Evolutionary conservation across 495 filamentous ascomycete genomes (phyloP), one percentile per base, ranked within the genome.

Genomic region (Aspergillus diversus): DNA sequence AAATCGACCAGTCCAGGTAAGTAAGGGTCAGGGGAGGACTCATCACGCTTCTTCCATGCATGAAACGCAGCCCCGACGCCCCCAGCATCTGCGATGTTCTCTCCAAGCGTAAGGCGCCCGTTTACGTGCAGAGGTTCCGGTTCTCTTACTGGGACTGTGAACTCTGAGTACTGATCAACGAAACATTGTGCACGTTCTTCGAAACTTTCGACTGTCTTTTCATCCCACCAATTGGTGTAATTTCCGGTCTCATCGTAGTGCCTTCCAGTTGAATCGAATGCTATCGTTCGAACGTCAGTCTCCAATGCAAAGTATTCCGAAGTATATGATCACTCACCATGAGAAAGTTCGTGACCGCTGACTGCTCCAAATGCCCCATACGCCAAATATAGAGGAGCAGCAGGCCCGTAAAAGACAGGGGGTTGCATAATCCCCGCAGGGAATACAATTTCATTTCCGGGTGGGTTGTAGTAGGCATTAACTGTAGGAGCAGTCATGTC

Each of bases 1-100:
- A 91, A 92, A 47, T 75, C 61, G 33, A 85, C 79, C 16, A 92
- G 74, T 0, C 90, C 89, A 0, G 90, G 90, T 0, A 92, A 78
- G 43, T 79, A 68, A 63, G 81, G 70, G 60, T 87, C 85, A 4
- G 86, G 77, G n/a, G 76, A 78, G 4, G 75, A 68, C 27, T 75
- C 79, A 32, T 81, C 83, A 3, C 79, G 82, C 61, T 81, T 80
- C 70, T 86, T 84, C 90, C 90, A 92, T 1, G 89, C 87, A 9
- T 81, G 78, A 65, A 85, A 92, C 2, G 87, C 79, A 2, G 87
- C 87, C 33, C 80, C 77, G 17, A 93, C 66, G 6, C 90, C 90
- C 35, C 89, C 90, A 2, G 89, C 89, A 71, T 92, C 90, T 5
- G 89, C 88, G 55, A 92, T 89, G 67, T 92, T 92, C 77, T 92